Percentiles rank a stretch among this genome's conserved stretches.
Conservation (phyloP, 805 yeast species). For the Candida oleophila region DNA sequence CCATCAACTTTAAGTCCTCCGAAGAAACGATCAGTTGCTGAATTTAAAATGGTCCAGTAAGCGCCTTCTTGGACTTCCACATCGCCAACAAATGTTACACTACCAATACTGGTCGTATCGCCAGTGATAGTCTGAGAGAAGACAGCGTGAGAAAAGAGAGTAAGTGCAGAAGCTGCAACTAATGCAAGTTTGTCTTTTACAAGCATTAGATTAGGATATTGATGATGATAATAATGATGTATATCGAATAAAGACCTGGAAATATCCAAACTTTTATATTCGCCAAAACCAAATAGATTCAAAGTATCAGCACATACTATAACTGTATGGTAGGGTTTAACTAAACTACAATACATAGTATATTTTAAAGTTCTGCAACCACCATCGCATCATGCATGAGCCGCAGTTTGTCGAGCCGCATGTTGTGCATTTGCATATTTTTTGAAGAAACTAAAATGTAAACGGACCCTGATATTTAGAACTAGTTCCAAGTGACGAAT, state of each 20-base stretch:
- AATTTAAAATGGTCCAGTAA: constrained; percentile 26
- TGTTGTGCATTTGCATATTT: background rate
- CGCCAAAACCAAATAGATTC: background rate
- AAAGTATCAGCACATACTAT: background rate
- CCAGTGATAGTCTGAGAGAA: constrained; percentile 1
- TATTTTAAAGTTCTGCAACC: background rate
- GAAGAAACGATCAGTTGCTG: constrained; percentile 17
- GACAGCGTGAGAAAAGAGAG: background rate
- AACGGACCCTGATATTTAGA: no score
- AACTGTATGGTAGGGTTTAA: background rate
- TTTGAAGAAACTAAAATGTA: background rate
- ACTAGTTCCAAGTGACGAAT: no score
- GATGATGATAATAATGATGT: background rate
- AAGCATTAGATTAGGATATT: no score
- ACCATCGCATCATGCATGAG: background rate
- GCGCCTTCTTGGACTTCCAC: constrained; percentile 17
- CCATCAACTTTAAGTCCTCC: constrained; percentile 23
- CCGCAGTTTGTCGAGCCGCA: background rate
- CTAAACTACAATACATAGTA: background rate
- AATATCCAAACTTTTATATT: background rate
- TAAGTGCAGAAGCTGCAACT: background rate
- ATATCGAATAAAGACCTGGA: background rate
- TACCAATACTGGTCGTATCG: constrained; percentile 1
- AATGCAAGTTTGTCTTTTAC: background rate
- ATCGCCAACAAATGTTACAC: constrained; percentile 1